Evolutionary conservation across 2,329 filamentous ascomycete genomes (phyloP).

Genomic region (Alternaria sp.): DNA sequence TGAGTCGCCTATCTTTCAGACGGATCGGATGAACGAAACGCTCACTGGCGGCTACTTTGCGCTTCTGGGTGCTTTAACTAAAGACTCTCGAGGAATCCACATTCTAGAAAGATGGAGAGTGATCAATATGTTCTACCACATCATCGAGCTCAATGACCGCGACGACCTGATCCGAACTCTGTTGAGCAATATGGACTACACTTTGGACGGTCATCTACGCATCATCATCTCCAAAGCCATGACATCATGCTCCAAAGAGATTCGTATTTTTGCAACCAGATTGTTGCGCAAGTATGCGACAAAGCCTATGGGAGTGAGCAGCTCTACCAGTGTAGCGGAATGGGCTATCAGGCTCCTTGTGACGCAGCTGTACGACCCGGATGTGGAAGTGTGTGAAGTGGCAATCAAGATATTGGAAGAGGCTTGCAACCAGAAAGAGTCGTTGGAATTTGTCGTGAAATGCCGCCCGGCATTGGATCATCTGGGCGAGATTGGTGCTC

Average conservation of each 20-base stretch:
- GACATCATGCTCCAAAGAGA: slow-evolving; percentile 87
- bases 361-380: slow-evolving; percentile 96
- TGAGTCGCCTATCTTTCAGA: slow-evolving; percentile 86
- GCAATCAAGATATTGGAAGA: slow-evolving; percentile 98
- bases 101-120: slow-evolving; percentile 97
- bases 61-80: slow-evolving; percentile 85
- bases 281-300: slow-evolving; percentile 86
- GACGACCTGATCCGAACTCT: slow-evolving; percentile 90
- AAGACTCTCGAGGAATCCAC: slow-evolving; percentile 79
- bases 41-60: slow-evolving; percentile 93
- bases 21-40: slow-evolving; percentile 81
- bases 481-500: slow-evolving; percentile 93
- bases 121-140: slow-evolving; percentile 99
- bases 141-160: slow-evolving; percentile 87
- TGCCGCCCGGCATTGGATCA: slow-evolving; percentile 94
- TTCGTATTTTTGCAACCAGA: slow-evolving; percentile 88
- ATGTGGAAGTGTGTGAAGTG: slow-evolving; percentile 94
- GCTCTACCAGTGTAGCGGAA: slow-evolving; percentile 71
- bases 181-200: slow-evolving; percentile 91
- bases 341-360: slow-evolving; percentile 98
- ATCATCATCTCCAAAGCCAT: slow-evolving; percentile 93
- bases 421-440: slow-evolving; percentile 89
- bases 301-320: slow-evolving; percentile 54
- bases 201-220: slow-evolving; percentile 80
- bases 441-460: slow-evolving; percentile 94